Percentiles rank a stretch among this genome's conserved stretches.
Evolutionary conservation across 768 basidiomycete species (phyloP).

Genomic region (Hygrophorus russula): DNA sequence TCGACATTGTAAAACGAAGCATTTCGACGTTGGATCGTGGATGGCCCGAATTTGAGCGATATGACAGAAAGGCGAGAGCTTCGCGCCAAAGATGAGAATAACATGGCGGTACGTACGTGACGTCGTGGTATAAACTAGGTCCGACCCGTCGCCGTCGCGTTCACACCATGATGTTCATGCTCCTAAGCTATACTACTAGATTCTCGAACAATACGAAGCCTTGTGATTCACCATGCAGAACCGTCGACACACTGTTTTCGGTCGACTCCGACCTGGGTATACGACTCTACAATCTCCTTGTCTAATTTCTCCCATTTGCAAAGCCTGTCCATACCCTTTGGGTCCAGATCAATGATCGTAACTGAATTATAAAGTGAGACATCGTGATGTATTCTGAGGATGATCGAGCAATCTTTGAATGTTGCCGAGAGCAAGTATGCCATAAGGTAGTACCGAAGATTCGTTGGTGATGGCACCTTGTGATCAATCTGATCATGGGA

Average conservation of each 20-base stretch:
- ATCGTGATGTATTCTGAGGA: slow-evolving; percentile 24
- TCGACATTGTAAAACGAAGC: slow-evolving; percentile 62
- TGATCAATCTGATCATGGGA: slow-evolving; percentile 24
- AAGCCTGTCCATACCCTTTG: slow-evolving; percentile 59
- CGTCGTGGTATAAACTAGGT: too few species aligned
- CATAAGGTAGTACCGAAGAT: slow-evolving; percentile 52
- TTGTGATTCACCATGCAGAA: too few species aligned
- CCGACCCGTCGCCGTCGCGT: too few species aligned
- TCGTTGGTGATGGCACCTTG: slow-evolving; percentile 22
- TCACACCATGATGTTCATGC: too few species aligned
- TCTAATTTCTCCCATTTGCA: slow-evolving; percentile 69
- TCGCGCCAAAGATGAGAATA: too few species aligned
- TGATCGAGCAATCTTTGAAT: slow-evolving; percentile 90
- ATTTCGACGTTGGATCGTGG: slow-evolving; percentile 15
- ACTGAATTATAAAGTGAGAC: slow-evolving; percentile 25
- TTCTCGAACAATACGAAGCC: too few species aligned
- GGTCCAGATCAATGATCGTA: slow-evolving; percentile 79
- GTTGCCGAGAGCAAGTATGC: slow-evolving; percentile 83
- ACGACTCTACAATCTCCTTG: slow-evolving; percentile 43
- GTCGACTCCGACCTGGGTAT: slow-evolving; percentile 15
- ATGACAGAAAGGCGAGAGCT: too few species aligned
- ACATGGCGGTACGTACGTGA: too few species aligned
- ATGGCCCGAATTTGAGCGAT: not conserved
- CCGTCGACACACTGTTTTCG: slow-evolving; percentile 12
- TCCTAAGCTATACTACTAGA: too few species aligned